Evolutionary conservation across 345 rosid genomes (phyloP), one percentile per base, ranked within the genome.

Genomic region (Citropsis articulata): DNA sequence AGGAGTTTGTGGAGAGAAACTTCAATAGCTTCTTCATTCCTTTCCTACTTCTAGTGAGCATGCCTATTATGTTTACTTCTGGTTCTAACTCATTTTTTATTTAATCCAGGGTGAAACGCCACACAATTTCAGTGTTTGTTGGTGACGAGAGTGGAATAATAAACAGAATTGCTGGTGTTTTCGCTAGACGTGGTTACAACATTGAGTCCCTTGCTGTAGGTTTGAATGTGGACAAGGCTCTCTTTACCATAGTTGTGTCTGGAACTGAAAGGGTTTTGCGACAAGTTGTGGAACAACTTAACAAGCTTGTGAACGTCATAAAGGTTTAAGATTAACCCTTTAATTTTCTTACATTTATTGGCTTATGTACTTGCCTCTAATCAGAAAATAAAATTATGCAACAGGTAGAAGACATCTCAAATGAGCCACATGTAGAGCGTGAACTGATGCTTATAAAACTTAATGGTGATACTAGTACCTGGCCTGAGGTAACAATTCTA

Each of bases 61-160:
- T 38, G 19, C 45, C 22, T 45, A 30, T n/a, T 69, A 7, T 45
- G 66, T 25, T 5, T 38, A 27, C 18, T 45, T 70, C 18, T 33
- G 25, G 45, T 61, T 59, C 9, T 78, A 14, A 63, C 60, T 31
- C 68, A 22, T 40, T 21, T 76, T 27, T 40, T 24, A 53, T 38
- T 57, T 84, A 42, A 61, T 72, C 9, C 84, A 92, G 99, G 90
- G 89, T 85, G 81, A 90, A 87, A 86, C 83, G 92, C 80, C 97
- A 95, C 83, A 90, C 98, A 0, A 88, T 96, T 42, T 96, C 98
- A 0, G 97, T 96, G 30, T 94, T 92, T 80, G 99, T 96, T 69
- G 99, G 99, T 70, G 98, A 96, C 74, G 99, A 96, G 79, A 94
- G 98, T 78, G 99, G 99, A 59, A 96, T 96, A 91, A 94, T 96